phyloP scores from a whole-genome alignment of 2,329 filamentous ascomycete genomes.

The Neofusicoccum kwambonambiense region DNA sequence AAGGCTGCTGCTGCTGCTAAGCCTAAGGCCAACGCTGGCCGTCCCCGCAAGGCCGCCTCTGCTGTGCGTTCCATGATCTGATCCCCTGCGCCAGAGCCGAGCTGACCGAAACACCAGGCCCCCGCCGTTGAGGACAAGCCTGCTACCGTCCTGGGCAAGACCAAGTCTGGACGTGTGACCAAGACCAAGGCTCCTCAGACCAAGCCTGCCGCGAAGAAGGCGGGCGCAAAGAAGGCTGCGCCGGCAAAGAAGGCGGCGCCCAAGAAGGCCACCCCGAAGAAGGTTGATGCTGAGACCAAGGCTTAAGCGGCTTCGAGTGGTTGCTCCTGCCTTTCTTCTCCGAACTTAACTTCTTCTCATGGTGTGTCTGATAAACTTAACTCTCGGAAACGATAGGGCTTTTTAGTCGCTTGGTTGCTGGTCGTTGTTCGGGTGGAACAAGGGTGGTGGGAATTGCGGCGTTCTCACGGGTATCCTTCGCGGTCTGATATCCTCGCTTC shows the following conservation, averaged over 20 bases:
- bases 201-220: slow-evolving; percentile 26
- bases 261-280: slow-evolving; percentile 33
- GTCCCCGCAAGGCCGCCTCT: slow-evolving; percentile 44
- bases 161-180: slow-evolving; percentile 81
- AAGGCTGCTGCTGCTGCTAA: slow-evolving; percentile 27
- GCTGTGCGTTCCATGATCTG: slow-evolving; percentile 14
- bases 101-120: slow-evolving; percentile 35
- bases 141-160: slow-evolving; percentile 68
- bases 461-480: neutral
- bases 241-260: slow-evolving; percentile 47
- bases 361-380: slow-evolving; percentile 2
- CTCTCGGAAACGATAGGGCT: slow-evolving; percentile 5
- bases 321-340: neutral
- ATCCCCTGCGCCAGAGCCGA: neutral
- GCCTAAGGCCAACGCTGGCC: slow-evolving; percentile 49
- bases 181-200: slow-evolving; percentile 60
- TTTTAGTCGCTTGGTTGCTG: neutral
- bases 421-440: neutral
- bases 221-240: slow-evolving; percentile 40
- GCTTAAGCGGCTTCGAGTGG: neutral
- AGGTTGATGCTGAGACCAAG: slow-evolving; percentile 27
- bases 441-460: neutral
- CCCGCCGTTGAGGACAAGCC: slow-evolving; percentile 68
- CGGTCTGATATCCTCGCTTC: slow-evolving; percentile 6
- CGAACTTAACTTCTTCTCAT: slow-evolving; percentile 4